Evolutionary conservation across 2,329 filamentous ascomycete species (phyloP), one percentile per base, ranked within the genome.

Genomic region (Didymella pomorum): DNA sequence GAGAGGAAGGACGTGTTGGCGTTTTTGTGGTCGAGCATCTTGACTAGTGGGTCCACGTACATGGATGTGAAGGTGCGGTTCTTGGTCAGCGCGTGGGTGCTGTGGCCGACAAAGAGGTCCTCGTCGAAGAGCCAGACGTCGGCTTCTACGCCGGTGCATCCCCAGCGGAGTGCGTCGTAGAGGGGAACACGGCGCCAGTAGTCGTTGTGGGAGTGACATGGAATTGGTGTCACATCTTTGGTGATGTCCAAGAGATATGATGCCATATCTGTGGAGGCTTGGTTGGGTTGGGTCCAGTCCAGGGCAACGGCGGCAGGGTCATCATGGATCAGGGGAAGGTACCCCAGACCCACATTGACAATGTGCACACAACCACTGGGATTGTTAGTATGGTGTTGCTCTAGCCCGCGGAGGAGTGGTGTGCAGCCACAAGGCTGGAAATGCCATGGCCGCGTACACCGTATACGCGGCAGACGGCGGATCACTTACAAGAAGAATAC

Each of bases 131-230:
- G 77, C 83, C 84, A 86, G 29, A 86, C 81, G 59, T 86, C 84
- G 2, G 84, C 84, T 74, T 86, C 84, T 18, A 86, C 81, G 29
- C 84, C 78, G 12, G 81, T 79, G 67, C 84, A 86, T 42, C 84
- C 84, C 23, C 79, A 82, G 56, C 79, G 75, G 0, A 86, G 74
- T 11, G 84, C 84, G n/a, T 83, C 83, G 66, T 80, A 85, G 0
- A 86, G 76, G 0, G 84, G 84, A 0, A 84, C 77, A 2, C 75
- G 76, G 9, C 83, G 81, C 83, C 83, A 86, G 70, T 86, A 86
- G 69, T 86, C 84, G 65, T 86, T 86, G 65, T 86, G 84, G 3
- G 83, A 85, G 64, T 86, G 84, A 58, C 83, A 85, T 29, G 75
- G 77, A 12, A 83, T 79, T 0, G 84, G 82, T 1, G 73, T 69